Percentiles rank a stretch among this genome's conserved stretches.
Conservation (phyloP, 192 early-diverging fungal genomes). For the Geosiphon pyriformis region DNA sequence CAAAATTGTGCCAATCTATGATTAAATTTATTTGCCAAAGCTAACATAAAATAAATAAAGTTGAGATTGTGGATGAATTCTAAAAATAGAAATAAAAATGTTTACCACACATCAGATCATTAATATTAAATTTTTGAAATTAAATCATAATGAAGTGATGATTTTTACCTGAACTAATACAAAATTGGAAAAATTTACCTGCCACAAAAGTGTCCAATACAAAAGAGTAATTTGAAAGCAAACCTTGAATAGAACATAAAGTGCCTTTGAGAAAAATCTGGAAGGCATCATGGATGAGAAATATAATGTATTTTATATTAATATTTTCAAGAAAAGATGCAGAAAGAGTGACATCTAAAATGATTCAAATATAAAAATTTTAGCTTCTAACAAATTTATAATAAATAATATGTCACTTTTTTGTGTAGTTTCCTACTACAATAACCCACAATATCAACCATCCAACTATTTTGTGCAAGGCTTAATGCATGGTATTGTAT, state of each 20-base stretch:
- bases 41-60: conserved; percentile 68
- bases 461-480: conserved; percentile 57
- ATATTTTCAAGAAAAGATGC: conserved; percentile 32
- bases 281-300: conserved; percentile 44
- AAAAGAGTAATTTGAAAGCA: conserved; percentile 55
- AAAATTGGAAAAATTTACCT: conserved; percentile 52
- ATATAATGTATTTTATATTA: conserved; percentile 47
- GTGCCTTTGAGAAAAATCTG: conserved; percentile 49
- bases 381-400: neutral
- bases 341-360: neutral
- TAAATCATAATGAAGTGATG: neutral
- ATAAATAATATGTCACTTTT: neutral
- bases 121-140: too few species aligned
- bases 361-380: too few species aligned
- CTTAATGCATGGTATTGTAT: conserved; percentile 88
- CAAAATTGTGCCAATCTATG: conserved; percentile 99
- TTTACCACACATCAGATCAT: too few species aligned
- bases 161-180: conserved; percentile 69
- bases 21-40: conserved; percentile 66
- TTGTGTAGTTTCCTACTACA: conserved; percentile 37
- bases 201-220: conserved; percentile 54
- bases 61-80: conserved; percentile 96
- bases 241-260: conserved; percentile 65
- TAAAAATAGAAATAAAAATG: conserved; percentile 27
- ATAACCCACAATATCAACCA: conserved; percentile 85